Conservation (phyloP, 306 rosid species). For the Inga oerstediana region DNA sequence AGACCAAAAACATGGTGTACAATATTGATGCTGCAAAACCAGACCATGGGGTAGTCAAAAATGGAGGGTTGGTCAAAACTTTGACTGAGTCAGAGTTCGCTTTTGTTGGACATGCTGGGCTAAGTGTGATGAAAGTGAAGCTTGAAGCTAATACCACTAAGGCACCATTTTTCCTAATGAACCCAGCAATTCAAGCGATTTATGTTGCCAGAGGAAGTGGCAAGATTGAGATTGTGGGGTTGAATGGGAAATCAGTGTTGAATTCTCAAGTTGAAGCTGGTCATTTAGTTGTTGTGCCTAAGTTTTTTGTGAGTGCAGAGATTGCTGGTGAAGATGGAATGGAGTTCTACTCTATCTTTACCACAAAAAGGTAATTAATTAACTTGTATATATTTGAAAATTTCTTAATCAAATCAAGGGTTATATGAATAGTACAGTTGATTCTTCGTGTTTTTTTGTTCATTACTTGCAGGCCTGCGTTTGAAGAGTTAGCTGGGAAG, state of each 20-base stretch:
- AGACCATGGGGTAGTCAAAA: not conserved
- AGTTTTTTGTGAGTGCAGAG: constrained; percentile 36
- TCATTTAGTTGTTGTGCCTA: constrained; percentile 48
- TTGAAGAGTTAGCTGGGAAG: constrained; percentile 41
- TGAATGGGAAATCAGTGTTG: constrained; percentile 34
- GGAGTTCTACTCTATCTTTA: constrained; percentile 42
- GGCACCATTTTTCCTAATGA: constrained; percentile 26
- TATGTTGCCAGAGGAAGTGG: constrained; percentile 43
- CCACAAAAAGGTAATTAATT: not conserved
- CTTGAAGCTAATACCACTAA: constrained; percentile 11
- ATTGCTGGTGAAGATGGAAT: constrained; percentile 44
- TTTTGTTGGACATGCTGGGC: not conserved
- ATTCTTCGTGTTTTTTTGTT: not conserved
- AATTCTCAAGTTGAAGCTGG: constrained; percentile 41
- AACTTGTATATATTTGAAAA: too few relatives aligned
- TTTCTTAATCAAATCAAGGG: too few relatives aligned
- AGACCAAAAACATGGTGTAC: constrained; percentile 27
- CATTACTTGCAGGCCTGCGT: constrained; percentile 37
- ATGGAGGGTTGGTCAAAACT: constrained; percentile 18
- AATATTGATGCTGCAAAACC: constrained; percentile 29
- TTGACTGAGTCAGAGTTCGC: constrained; percentile 41
- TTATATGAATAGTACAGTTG: not conserved
- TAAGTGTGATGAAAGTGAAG: constrained; percentile 34
- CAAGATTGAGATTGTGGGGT: constrained; percentile 42
- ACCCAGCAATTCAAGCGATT: constrained; percentile 35